These are phyloP conservation scores for Amniculicola lignicola DNA, from an alignment of 495 filamentous ascomycete genomes.

Conservation along the genomic window DNA sequence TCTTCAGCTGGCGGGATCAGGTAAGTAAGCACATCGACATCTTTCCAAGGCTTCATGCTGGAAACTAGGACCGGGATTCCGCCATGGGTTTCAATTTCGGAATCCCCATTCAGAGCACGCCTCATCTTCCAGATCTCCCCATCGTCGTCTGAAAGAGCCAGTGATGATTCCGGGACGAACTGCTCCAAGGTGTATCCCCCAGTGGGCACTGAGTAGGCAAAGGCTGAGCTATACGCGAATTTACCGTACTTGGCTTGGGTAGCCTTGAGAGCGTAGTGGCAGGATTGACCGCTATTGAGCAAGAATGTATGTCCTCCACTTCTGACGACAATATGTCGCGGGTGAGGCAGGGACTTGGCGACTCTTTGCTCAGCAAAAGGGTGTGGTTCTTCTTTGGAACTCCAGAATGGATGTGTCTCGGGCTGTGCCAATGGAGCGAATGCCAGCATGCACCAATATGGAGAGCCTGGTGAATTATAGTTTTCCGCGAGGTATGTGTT, in stretches of 20 bases:
- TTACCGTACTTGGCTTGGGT: constrained; percentile 79
- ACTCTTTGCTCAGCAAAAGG: constrained; percentile 53
- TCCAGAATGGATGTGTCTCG: constrained; percentile 71
- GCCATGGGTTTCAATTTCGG: constrained; percentile 53
- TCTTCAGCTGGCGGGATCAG: constrained; percentile 31
- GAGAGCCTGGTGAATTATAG: constrained; percentile 70
- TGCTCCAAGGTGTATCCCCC: constrained; percentile 74
- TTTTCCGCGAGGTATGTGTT: constrained; percentile 79
- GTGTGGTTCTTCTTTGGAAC: constrained; percentile 59
- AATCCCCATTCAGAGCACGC: constrained; percentile 50
- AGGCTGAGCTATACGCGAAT: constrained; percentile 71
- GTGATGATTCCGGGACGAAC: constrained; percentile 68
- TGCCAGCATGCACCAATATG: constrained; percentile 75
- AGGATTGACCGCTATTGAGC: constrained; percentile 70
- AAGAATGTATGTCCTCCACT: constrained; percentile 67
- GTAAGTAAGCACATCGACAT: constrained; percentile 35
- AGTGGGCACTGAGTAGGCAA: constrained; percentile 72
- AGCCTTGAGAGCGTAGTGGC: constrained; percentile 73
- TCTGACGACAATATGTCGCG: constrained; percentile 62
- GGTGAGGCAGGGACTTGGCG: constrained; percentile 58
- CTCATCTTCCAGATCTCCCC: constrained; percentile 78
- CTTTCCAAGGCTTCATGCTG: constrained; percentile 49
- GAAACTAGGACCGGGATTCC: constrained; percentile 58
- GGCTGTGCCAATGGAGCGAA: constrained; percentile 70
- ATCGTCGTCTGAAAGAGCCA: constrained; percentile 72